Evolutionary conservation across 805 yeast species (phyloP).

Genomic region (Wickerhamomyces silvicola): DNA sequence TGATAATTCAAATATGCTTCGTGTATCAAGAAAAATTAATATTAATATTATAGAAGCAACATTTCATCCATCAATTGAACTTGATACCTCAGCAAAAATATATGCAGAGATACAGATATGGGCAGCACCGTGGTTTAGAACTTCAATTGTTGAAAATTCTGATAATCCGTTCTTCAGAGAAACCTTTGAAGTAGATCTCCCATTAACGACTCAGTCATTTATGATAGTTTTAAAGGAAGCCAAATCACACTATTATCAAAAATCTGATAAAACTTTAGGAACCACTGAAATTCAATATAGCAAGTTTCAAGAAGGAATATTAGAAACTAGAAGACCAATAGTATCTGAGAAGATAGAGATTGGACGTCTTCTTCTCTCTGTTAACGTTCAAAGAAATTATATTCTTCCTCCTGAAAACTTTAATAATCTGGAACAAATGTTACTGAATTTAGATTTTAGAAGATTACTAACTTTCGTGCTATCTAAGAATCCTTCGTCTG

Average conservation of each 20-base stretch:
- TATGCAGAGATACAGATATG: constrained; percentile 72
- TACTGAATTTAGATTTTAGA: constrained; percentile 45
- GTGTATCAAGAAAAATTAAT: constrained; percentile 46
- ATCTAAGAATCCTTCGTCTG: constrained; percentile 24
- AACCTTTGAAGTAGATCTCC: constrained; percentile 55
- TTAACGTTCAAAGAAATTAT: constrained; percentile 45
- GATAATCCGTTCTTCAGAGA: constrained; percentile 80
- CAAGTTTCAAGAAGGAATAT: constrained; percentile 16
- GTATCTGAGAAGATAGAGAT: constrained; percentile 36
- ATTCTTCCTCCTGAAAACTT: constrained; percentile 57
- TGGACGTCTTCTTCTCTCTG: constrained; percentile 52
- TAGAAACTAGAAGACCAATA: constrained; percentile 36
- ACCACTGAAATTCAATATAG: constrained; percentile 6
- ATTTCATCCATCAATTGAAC: constrained; percentile 26
- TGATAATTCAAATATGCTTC: constrained; percentile 28
- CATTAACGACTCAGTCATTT: constrained; percentile 43
- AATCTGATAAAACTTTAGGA: constrained; percentile 31
- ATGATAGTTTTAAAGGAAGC: constrained; percentile 39
- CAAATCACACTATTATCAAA: constrained; percentile 8
- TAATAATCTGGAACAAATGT: constrained; percentile 54
- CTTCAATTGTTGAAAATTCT: constrained; percentile 50
- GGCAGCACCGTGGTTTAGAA: constrained; percentile 72
- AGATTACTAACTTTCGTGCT: constrained; percentile 41
- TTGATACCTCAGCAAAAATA: constrained; percentile 20
- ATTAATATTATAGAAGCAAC: constrained; percentile 64